Conservation (phyloP, 306 rosid species). For the barrel medic (Medicago truncatula) region DNA sequence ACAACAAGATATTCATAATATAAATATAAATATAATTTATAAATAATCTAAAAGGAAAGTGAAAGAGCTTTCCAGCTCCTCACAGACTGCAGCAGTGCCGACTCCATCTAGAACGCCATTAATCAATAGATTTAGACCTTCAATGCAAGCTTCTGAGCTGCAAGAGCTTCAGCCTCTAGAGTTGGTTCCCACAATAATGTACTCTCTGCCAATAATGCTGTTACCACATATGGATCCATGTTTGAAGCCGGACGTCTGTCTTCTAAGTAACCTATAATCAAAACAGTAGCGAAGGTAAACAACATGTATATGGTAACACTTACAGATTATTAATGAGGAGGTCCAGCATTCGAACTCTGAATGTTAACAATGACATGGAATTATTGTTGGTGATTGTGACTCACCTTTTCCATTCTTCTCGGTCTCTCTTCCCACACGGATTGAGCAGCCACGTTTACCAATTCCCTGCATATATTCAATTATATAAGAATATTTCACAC, state of each 20-base stretch:
- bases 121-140: conserved; percentile 63
- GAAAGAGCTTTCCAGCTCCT: conserved; percentile 37
- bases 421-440: conserved; percentile 97
- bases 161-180: conserved; percentile 97
- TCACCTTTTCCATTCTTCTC: conserved; percentile 91
- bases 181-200: conserved; percentile 93
- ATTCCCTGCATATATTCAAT: conserved; percentile 74
- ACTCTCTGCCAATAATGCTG: conserved; percentile 80
- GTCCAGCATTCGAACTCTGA: background rate
- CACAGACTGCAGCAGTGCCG: background rate
- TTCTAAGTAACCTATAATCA: conserved; percentile 88
- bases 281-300: conserved; percentile 1
- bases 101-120: conserved; percentile 39
- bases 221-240: conserved; percentile 98
- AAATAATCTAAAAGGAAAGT: conserved; percentile 51
- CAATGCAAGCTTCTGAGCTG: conserved; percentile 84
- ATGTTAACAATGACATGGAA: no score
- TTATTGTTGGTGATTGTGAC: background rate
- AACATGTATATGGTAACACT: background rate
- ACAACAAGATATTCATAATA: conserved; percentile 48
- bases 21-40: no score
- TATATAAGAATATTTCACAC: conserved; percentile 34
- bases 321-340: background rate
- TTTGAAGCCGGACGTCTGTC: conserved; percentile 99
- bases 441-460: conserved; percentile 97